phyloP scores from a whole-genome alignment of 23 red algal genomes.

The Gracilaria gracilis region DNA sequence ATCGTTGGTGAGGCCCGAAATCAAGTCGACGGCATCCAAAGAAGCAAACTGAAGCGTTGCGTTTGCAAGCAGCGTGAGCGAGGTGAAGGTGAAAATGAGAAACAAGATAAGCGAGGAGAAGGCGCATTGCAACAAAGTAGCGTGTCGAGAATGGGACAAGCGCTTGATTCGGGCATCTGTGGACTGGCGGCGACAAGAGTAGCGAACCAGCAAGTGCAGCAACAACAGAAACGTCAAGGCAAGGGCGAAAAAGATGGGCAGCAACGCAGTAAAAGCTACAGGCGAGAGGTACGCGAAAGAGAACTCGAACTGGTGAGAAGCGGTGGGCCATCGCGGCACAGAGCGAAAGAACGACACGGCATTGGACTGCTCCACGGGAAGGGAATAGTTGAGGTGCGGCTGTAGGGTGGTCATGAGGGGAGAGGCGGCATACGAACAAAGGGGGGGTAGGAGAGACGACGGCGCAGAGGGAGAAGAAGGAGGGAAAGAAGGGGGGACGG shows the following conservation, averaged over 20 bases:
- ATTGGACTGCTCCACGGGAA: not conserved
- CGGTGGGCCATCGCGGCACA: constrained; percentile 54
- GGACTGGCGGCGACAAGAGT: constrained; percentile 13
- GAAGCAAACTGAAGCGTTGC: constrained; percentile 40
- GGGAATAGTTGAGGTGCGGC: constrained; percentile 18
- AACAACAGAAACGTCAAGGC: constrained; percentile 1
- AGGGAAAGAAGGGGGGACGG: not conserved
- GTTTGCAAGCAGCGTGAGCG: constrained; percentile 42
- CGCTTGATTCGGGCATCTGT: constrained; percentile 45
- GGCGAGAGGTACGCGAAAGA: constrained; percentile 43
- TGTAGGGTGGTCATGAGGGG: constrained; percentile 33
- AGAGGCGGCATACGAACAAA: too few relatives aligned
- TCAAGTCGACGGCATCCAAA: constrained; percentile 54
- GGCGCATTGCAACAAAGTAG: constrained; percentile 21
- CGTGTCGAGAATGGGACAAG: not conserved
- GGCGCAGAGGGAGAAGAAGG: not conserved
- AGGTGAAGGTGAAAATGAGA: constrained; percentile 55
- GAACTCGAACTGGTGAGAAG: constrained; percentile 45
- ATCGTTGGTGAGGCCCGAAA: constrained; percentile 15
- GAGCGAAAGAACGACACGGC: constrained; percentile 52
- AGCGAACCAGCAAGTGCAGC: constrained; percentile 40
- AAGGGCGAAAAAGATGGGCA: constrained; percentile 62
- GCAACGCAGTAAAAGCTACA: constrained; percentile 49
- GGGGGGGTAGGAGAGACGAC: not conserved
- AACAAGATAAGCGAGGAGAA: constrained; percentile 40